Evolutionary conservation across 805 yeast species (phyloP), one percentile per base, ranked within the genome.

Genomic region (Hanseniaspora nectarophila): DNA sequence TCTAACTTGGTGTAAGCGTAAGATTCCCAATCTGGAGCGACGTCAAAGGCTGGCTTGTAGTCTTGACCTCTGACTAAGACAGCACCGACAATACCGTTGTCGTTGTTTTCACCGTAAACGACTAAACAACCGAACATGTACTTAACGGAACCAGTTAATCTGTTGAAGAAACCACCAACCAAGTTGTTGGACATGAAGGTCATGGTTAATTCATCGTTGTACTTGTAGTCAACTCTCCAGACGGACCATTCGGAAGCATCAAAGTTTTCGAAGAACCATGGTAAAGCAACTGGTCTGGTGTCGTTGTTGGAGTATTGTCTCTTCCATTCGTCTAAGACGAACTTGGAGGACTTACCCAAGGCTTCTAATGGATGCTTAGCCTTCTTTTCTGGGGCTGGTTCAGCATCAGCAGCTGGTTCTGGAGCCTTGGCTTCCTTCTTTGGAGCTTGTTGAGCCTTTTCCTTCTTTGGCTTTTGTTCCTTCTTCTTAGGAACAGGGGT

Each of bases 1-100:
- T 90, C 97, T 65, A 90, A 76, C 75, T 85, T 81, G 67, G 79
- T 73, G 84, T 78, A 87, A 55, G 68, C 67, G 75, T 86, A 90
- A 46, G 96, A 86, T 75, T 90, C 97, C 95, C 95, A 88, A 74
- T 92, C 98, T 71, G 98, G 97, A 67, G 97, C 98, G 70, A 92
- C 97, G 59, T 90, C 85, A 67, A 90, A 87, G 58, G 96, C 98
- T 70, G 97, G 95, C 54, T 62, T 77, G 67, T 63, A 73, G 57
- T 90, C 95, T 73, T 90, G 86, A 64, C 98, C 98, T 76, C 97
- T 88, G 66, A 90, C 82, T 66, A 92, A 72, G 78, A 90, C 82
- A 67, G 83, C 95, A 76, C 95, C 97, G 62, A 85, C 74, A 68
- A 90, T 89, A 76, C 97, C 97, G 74, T 90, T 90, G 82, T 82